phyloP scores from a whole-genome alignment of 768 basidiomycete species.

The Inosperma sp. region DNA sequence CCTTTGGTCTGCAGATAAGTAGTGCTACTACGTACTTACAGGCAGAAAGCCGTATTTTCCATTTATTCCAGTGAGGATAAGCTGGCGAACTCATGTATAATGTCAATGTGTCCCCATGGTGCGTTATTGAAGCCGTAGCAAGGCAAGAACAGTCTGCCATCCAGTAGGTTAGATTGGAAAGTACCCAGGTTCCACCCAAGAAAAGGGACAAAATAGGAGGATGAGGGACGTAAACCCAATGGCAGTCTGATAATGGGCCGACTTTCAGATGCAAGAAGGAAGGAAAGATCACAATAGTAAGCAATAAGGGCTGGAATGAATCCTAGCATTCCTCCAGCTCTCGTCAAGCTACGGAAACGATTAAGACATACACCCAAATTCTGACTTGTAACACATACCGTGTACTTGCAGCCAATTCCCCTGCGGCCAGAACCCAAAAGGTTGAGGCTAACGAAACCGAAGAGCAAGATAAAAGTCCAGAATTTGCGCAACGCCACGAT shows the following conservation, averaged over 20 bases:
- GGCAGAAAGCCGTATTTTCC: too few relatives aligned
- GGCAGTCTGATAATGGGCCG: constrained; percentile 37
- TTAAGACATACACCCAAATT: background rate
- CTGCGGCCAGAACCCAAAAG: constrained; percentile 41
- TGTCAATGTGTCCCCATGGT: too few relatives aligned
- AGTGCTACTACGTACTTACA: too few relatives aligned
- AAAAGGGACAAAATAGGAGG: too few relatives aligned
- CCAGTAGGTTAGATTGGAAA: too few relatives aligned
- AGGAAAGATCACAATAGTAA: constrained; percentile 44
- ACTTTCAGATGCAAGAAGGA: constrained; percentile 41
- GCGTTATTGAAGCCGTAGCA: too few relatives aligned
- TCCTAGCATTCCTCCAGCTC: constrained; percentile 44
- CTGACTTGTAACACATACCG: constrained; percentile 24
- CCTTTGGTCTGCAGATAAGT: too few relatives aligned
- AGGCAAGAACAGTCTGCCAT: too few relatives aligned
- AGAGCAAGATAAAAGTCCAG: constrained; percentile 38
- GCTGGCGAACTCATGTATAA: too few relatives aligned
- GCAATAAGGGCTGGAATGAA: constrained; percentile 45
- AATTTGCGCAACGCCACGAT: constrained; percentile 37
- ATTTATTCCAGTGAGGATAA: too few relatives aligned
- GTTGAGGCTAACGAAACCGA: constrained; percentile 32
- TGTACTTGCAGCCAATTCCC: constrained; percentile 28
- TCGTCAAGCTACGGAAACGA: constrained; percentile 26
- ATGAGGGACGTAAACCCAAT: too few relatives aligned
- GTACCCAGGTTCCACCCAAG: too few relatives aligned